phyloP scores from a whole-genome alignment of 345 rosid species.

The Lumnitzera racemosa region DNA sequence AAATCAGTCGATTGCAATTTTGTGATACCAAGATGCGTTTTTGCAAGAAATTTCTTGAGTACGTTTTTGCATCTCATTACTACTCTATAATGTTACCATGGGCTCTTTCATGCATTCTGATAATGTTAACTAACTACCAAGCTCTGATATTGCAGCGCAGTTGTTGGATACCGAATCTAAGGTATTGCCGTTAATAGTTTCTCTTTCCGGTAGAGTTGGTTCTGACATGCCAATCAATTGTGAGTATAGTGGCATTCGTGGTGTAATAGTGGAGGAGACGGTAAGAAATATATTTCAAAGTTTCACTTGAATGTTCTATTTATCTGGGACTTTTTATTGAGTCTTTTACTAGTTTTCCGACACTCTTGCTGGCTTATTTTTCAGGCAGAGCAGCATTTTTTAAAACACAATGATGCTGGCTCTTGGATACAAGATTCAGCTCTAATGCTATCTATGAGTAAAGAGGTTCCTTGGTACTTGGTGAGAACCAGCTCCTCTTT shows the following conservation, averaged over 20 bases:
- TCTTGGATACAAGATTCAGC: constrained; percentile 99
- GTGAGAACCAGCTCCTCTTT: constrained; percentile 30
- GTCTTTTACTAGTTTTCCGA: not conserved
- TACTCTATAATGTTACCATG: too few species aligned
- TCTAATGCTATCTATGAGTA: constrained; percentile 79
- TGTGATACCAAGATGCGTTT: too few species aligned
- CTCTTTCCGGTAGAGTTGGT: constrained; percentile 76
- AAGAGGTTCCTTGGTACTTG: constrained; percentile 97
- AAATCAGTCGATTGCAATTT: too few species aligned
- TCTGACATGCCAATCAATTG: constrained; percentile 79
- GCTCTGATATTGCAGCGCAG: constrained; percentile 47
- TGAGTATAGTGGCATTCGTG: constrained; percentile 69
- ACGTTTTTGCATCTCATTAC: too few species aligned
- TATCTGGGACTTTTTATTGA: not conserved
- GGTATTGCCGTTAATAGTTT: constrained; percentile 61
- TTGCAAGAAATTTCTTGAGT: too few species aligned
- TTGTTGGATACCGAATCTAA: constrained; percentile 69
- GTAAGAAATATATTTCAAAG: constrained; percentile 22
- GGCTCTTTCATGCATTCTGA: too few species aligned
- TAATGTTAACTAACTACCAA: not conserved
- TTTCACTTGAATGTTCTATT: constrained; percentile 1
- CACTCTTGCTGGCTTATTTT: constrained; percentile 7
- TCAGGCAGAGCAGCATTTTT: constrained; percentile 90
- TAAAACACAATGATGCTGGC: constrained; percentile 93
- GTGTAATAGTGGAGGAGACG: constrained; percentile 75